Evolutionary conservation across 352 stramenopile species (phyloP).

Genomic region (Stramenopiles sp.): DNA sequence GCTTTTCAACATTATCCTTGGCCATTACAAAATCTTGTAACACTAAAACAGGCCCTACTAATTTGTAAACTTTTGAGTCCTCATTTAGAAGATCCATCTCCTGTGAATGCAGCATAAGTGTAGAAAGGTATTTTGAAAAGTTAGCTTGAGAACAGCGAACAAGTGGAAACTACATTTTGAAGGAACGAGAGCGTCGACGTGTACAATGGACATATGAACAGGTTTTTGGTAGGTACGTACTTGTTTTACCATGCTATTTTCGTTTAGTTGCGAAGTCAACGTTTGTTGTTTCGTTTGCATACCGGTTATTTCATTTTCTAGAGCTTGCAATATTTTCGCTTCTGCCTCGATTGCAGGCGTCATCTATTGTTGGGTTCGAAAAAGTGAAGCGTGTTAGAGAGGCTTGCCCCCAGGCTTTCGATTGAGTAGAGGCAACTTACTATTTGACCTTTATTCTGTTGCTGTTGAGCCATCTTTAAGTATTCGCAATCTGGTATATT

Average conservation of each 20-base stretch:
- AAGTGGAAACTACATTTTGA: constrained; percentile 28
- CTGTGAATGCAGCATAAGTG: constrained; percentile 22
- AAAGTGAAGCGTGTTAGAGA: too few relatives aligned
- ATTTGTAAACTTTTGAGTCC: constrained; percentile 74
- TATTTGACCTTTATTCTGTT: too few relatives aligned
- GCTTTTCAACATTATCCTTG: constrained; percentile 78
- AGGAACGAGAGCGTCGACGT: not conserved
- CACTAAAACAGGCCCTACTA: constrained; percentile 76
- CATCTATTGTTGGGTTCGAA: not conserved
- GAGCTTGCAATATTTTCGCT: not conserved
- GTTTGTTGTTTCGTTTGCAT: constrained; percentile 42
- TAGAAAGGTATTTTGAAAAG: constrained; percentile 19
- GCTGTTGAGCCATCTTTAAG: too few relatives aligned
- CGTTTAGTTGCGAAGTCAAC: constrained; percentile 71
- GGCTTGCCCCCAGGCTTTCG: too few relatives aligned
- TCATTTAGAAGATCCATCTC: constrained; percentile 24
- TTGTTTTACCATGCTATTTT: constrained; percentile 88
- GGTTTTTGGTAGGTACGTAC: not conserved
- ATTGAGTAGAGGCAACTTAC: too few relatives aligned
- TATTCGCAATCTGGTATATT: too few relatives aligned
- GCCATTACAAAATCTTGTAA: constrained; percentile 79
- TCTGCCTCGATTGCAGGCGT: not conserved
- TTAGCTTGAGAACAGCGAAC: constrained; percentile 46
- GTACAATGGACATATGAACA: not conserved
- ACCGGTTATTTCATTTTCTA: not conserved